Percentiles rank a stretch among this genome's conserved stretches.
These are phyloP conservation scores for Scopulariopsis brevicaulis DNA, from an alignment of 2,329 filamentous ascomycete genomes.

Conservation along the genomic window DNA sequence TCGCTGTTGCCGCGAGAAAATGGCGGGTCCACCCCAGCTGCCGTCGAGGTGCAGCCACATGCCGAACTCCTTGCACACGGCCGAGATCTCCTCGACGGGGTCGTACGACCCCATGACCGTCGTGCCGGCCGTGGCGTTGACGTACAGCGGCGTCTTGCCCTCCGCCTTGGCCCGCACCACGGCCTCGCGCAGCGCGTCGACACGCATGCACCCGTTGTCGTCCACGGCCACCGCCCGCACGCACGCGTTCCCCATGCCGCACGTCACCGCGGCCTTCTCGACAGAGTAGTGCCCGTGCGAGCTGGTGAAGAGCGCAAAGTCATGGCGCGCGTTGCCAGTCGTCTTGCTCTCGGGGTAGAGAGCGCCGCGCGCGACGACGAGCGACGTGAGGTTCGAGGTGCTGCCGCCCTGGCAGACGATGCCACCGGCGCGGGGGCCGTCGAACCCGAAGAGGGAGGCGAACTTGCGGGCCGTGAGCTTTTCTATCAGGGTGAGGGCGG, in stretches of 20 bases:
- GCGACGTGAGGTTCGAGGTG: conserved; percentile 73
- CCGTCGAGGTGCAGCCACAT: conserved; percentile 93
- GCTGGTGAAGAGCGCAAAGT: conserved; percentile 79
- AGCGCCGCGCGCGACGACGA: conserved; percentile 79
- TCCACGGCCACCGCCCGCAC: conserved; percentile 72
- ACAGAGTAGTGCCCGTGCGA: conserved; percentile 89
- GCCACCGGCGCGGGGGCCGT: conserved; percentile 58
- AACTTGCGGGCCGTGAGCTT: conserved; percentile 67
- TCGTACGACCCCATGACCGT: conserved; percentile 89
- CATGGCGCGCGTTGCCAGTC: conserved; percentile 51
- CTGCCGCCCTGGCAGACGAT: conserved; percentile 74
- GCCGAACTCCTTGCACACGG: conserved; percentile 57
- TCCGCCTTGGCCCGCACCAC: conserved; percentile 49
- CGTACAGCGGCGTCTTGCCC: conserved; percentile 79
- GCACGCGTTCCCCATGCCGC: conserved; percentile 65
- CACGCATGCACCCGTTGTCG: conserved; percentile 57
- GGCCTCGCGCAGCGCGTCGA: conserved; percentile 49
- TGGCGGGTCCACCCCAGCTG: conserved; percentile 77
- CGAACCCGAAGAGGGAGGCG: conserved; percentile 67
- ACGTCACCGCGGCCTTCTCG: conserved; percentile 87
- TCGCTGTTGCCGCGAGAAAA: conserved; percentile 58
- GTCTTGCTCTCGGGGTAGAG: conserved; percentile 71
- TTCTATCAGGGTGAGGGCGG: conserved; percentile 77
- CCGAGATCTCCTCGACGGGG: conserved; percentile 58
- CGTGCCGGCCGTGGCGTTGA: conserved; percentile 91